A percentile compares a stretch with the other conserved stretches of the same genome.
Evolutionary conservation across 1,284 basidiomycete species (phyloP).

Genomic region (Fomitopsis betulina): DNA sequence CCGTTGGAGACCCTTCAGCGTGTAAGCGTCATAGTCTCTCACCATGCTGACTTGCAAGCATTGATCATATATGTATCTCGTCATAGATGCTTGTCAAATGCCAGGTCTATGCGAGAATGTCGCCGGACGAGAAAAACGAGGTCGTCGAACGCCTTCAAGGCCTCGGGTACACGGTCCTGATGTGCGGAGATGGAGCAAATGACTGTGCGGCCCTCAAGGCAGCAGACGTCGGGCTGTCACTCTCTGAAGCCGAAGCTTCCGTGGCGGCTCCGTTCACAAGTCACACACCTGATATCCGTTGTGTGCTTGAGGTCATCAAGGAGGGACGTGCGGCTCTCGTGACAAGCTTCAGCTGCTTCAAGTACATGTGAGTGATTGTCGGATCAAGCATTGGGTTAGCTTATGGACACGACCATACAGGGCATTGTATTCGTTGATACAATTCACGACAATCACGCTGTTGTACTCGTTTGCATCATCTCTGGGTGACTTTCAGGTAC

Average conservation of each 20-base stretch:
- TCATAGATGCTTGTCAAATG: constrained; percentile 95
- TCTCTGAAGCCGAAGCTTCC: constrained; percentile 97
- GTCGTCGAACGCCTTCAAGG: constrained; percentile 92
- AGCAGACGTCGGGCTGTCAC: constrained; percentile 94
- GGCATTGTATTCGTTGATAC: constrained; percentile 89
- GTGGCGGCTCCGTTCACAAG: constrained; percentile 99
- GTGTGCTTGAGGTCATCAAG: constrained; percentile 94
- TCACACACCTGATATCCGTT: constrained; percentile 91
- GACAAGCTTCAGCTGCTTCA: constrained; percentile 99
- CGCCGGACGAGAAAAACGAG: constrained; percentile 99
- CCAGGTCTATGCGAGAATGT: constrained; percentile 98
- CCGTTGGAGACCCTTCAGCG: constrained; percentile 91
- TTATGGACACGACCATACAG: constrained; percentile 35
- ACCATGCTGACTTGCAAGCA: neutral
- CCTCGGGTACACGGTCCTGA: constrained; percentile 93
- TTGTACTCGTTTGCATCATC: constrained; percentile 97
- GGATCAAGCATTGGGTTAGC: neutral
- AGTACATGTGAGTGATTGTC: constrained; percentile 78
- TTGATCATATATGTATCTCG: too few relatives aligned
- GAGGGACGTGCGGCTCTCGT: constrained; percentile 95
- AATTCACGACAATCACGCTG: constrained; percentile 86
- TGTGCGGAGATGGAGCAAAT: constrained; percentile 99
- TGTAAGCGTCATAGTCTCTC: constrained; percentile 42
- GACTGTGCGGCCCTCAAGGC: constrained; percentile 99
- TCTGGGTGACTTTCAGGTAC: constrained; percentile 92